phyloP scores from a whole-genome alignment of 805 yeast species.

The Lachancea meyersii region DNA sequence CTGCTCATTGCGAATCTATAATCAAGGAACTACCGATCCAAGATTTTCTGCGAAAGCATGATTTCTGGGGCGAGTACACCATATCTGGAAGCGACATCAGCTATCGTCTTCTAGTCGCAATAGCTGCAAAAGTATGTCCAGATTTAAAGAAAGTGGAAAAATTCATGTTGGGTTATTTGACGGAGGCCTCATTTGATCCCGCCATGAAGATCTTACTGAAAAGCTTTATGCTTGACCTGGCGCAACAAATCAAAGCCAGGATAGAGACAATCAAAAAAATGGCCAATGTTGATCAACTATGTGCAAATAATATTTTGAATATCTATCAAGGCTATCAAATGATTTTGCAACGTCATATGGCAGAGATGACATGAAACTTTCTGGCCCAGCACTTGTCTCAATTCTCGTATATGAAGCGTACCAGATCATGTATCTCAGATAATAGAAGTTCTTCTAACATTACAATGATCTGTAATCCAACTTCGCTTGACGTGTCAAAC shows the following conservation, averaged over 20 bases:
- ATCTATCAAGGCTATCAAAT: slow-evolving; percentile 20
- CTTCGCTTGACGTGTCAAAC: slow-evolving; percentile 15
- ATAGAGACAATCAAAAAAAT: background rate
- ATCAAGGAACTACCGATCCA: slow-evolving; percentile 35
- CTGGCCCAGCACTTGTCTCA: background rate
- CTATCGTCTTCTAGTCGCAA: slow-evolving; percentile 68
- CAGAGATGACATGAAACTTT: slow-evolving; percentile 1
- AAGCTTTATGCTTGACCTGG: slow-evolving; percentile 1
- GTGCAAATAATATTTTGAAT: slow-evolving; percentile 13
- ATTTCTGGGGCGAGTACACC: slow-evolving; percentile 73
- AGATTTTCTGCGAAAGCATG: slow-evolving; percentile 43
- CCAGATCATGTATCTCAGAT: too few species aligned
- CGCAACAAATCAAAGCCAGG: background rate
- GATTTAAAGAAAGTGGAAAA: slow-evolving; percentile 24
- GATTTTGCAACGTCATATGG: slow-evolving; percentile 15
- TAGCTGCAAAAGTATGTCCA: slow-evolving; percentile 42
- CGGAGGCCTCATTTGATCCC: slow-evolving; percentile 26
- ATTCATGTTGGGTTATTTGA: slow-evolving; percentile 24
- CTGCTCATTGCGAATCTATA: slow-evolving; percentile 36
- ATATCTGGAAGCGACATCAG: slow-evolving; percentile 49
- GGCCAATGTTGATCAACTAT: slow-evolving; percentile 4
- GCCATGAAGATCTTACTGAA: slow-evolving; percentile 8
- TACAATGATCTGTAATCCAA: slow-evolving; percentile 20
- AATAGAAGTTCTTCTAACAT: too few species aligned
- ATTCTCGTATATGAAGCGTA: too few species aligned